Conservation (phyloP, 2,329 filamentous ascomycete genomes). For the Fusarium redolens region DNA sequence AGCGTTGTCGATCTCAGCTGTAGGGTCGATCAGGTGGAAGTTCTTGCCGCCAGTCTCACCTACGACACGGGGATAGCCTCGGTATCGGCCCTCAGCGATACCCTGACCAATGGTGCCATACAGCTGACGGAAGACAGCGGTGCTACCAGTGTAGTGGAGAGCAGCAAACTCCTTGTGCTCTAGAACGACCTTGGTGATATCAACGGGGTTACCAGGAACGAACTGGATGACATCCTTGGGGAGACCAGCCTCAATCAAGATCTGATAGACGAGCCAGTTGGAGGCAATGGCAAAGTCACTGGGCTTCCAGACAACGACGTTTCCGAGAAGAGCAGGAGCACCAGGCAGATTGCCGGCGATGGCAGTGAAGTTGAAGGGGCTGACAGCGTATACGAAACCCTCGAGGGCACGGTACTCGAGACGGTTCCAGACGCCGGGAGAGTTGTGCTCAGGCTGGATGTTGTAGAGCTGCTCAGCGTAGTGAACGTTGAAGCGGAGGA, state of each 20-base stretch:
- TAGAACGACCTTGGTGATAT: conserved; percentile 83
- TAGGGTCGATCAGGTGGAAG: conserved; percentile 85
- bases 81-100: conserved; percentile 84
- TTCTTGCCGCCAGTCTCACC: conserved; percentile 95
- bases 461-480: conserved; percentile 92
- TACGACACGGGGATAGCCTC: conserved; percentile 87
- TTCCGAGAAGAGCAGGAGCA: conserved; percentile 88
- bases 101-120: conserved; percentile 88
- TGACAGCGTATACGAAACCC: conserved; percentile 94
- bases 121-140: conserved; percentile 87
- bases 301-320: conserved; percentile 98
- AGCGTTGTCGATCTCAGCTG: conserved; percentile 82
- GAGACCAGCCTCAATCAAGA: conserved; percentile 90
- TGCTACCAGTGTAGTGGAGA: conserved; percentile 96
- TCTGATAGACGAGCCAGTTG: conserved; percentile 90
- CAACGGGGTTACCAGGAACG: conserved; percentile 86
- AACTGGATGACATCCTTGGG: conserved; percentile 94
- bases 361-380: conserved; percentile 97
- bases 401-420: conserved; percentile 91
- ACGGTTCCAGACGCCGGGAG: conserved; percentile 89
- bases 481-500: conserved; percentile 92
- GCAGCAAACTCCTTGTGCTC: conserved; percentile 84
- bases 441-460: conserved; percentile 86
- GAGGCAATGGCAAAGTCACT: conserved; percentile 88
- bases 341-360: conserved; percentile 89